These are phyloP conservation scores for Alternaria viburni DNA, from an alignment of 2,329 filamentous ascomycete genomes.

Conservation along the genomic window DNA sequence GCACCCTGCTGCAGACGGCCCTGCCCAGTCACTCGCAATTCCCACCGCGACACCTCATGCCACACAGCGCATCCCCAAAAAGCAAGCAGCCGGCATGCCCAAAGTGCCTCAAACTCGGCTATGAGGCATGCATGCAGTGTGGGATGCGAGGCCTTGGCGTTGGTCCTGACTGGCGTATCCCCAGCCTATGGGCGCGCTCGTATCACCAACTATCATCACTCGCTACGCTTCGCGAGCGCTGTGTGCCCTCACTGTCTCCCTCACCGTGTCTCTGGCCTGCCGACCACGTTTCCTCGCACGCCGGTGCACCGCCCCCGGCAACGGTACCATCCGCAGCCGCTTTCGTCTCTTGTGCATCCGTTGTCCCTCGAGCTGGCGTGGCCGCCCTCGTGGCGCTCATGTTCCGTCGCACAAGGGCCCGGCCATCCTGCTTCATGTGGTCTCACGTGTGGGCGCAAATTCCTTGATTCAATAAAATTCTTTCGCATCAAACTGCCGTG, in stretches of 20 bases:
- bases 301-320: conserved; percentile 24
- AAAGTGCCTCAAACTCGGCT: conserved; percentile 25
- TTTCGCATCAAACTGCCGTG: conserved; percentile 42
- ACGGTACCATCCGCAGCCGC: conserved; percentile 32
- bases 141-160: conserved; percentile 29
- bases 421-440: conserved; percentile 41
- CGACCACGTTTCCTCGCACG: conserved; percentile 38
- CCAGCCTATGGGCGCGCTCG: conserved; percentile 27
- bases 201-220: conserved; percentile 34
- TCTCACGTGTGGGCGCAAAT: conserved; percentile 43
- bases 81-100: conserved; percentile 24
- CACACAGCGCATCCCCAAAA: conserved; percentile 17
- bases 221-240: conserved; percentile 26
- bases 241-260: conserved; percentile 26
- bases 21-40: conserved; percentile 6
- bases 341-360: conserved; percentile 28
- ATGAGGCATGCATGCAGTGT: conserved; percentile 26
- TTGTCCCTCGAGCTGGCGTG: conserved; percentile 38
- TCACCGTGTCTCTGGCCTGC: conserved; percentile 24
- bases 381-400: conserved; percentile 46
- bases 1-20: not conserved
- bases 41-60: conserved; percentile 10
- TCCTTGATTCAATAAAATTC: conserved; percentile 43
- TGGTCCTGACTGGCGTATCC: conserved; percentile 22
- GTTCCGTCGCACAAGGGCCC: conserved; percentile 36